A percentile compares a stretch with the other conserved stretches of the same genome.
Evolutionary conservation across 2,329 filamentous ascomycete species (phyloP).

Genomic region (Plectosphaerella cucumerina): DNA sequence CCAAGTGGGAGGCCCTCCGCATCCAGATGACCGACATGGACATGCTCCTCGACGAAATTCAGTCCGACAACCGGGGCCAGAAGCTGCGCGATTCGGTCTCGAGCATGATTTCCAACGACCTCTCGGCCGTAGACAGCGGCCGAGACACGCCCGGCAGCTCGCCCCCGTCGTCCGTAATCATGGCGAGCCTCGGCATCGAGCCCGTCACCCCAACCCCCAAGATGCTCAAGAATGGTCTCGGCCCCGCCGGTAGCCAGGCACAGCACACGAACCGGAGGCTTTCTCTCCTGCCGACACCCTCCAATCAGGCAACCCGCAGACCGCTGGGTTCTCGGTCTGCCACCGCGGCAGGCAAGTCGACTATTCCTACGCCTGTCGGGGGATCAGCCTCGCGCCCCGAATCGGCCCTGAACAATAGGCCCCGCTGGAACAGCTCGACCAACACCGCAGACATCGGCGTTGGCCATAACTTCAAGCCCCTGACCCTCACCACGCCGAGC

Average conservation of each 20-base stretch:
- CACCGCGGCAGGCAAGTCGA: slow-evolving; percentile 43
- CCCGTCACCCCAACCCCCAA: slow-evolving; percentile 39
- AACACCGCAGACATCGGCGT: slow-evolving; percentile 60
- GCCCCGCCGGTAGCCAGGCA: slow-evolving; percentile 34
- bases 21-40: slow-evolving; percentile 76
- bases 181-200: slow-evolving; percentile 50
- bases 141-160: slow-evolving; percentile 68
- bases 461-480: slow-evolving; percentile 65
- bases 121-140: slow-evolving; percentile 65
- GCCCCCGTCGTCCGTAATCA: slow-evolving; percentile 57
- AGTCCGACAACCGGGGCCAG: slow-evolving; percentile 58
- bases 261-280: slow-evolving; percentile 41
- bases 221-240: slow-evolving; percentile 22
- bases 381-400: slow-evolving; percentile 37
- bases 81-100: slow-evolving; percentile 90
- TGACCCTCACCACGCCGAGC: slow-evolving; percentile 56
- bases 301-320: slow-evolving; percentile 35
- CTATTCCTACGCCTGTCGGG: slow-evolving; percentile 39
- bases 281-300: slow-evolving; percentile 43
- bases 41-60: slow-evolving; percentile 66
- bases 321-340: slow-evolving; percentile 33
- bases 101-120: slow-evolving; percentile 81
- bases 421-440: slow-evolving; percentile 68
- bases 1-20: slow-evolving; percentile 75
- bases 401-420: slow-evolving; percentile 50